A percentile compares a stretch with the other conserved stretches of the same genome.
phyloP scores from a whole-genome alignment of 176 grass and related monocot genomes.

The Ensete ventricosum region DNA sequence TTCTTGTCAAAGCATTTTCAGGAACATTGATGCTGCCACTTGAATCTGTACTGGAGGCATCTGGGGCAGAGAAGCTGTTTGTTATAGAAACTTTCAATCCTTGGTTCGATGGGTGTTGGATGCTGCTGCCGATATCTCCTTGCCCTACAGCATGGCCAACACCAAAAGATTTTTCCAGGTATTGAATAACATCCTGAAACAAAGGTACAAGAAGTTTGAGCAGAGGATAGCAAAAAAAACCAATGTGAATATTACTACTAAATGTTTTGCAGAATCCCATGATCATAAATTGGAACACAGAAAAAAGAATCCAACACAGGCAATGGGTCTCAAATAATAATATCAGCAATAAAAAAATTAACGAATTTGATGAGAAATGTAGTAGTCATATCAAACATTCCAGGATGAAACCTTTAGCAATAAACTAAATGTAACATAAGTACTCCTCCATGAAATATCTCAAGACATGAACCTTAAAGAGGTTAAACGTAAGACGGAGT shows the following conservation, averaged over 20 bases:
- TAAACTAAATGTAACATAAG: no score
- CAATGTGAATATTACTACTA: no score
- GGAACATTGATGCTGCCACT: slow-evolving; percentile 7
- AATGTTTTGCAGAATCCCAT: neutral
- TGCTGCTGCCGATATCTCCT: slow-evolving; percentile 50
- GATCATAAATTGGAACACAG: neutral
- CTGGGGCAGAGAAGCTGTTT: slow-evolving; percentile 41
- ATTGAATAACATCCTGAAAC: slow-evolving; percentile 88
- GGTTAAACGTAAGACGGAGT: no score
- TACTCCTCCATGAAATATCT: no score
- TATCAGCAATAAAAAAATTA: no score
- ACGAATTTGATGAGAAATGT: no score
- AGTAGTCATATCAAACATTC: no score
- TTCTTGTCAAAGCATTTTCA: slow-evolving; percentile 44
- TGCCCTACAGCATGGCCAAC: slow-evolving; percentile 40
- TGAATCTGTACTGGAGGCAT: slow-evolving; percentile 36
- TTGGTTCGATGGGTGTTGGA: slow-evolving; percentile 51
- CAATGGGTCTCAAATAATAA: no score
- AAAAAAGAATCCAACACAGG: no score
- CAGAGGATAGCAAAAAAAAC: neutral
- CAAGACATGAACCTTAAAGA: no score
- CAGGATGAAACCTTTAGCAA: no score
- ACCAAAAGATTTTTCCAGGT: slow-evolving; percentile 93
- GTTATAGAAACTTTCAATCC: slow-evolving; percentile 34
- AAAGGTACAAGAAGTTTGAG: slow-evolving; percentile 14